A percentile compares a stretch with the other conserved stretches of the same genome.
These are phyloP conservation scores for Candida berthetii DNA, from an alignment of 805 yeast species.

Conservation along the genomic window DNA sequence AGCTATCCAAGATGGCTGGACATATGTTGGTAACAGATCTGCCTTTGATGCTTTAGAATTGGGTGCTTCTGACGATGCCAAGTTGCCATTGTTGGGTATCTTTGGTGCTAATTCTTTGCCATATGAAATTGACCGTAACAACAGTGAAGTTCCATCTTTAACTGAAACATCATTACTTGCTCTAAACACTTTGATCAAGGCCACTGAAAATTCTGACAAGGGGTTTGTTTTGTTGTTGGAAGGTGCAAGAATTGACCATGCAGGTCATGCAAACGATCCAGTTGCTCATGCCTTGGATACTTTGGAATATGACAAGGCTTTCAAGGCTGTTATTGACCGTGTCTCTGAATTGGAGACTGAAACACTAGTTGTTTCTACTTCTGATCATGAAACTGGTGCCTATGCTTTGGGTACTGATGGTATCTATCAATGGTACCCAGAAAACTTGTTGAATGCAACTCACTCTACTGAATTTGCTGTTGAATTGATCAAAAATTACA, in stretches of 20 bases:
- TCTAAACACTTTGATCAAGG: conserved; percentile 56
- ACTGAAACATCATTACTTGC: conserved; percentile 75
- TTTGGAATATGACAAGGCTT: conserved; percentile 76
- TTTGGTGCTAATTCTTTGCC: conserved; percentile 73
- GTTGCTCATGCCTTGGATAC: conserved; percentile 91
- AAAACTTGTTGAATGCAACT: conserved; percentile 54
- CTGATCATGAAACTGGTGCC: conserved; percentile 96
- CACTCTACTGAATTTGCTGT: conserved; percentile 73
- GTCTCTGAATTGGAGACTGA: conserved; percentile 66
- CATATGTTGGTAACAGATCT: conserved; percentile 51
- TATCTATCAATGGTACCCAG: conserved; percentile 83
- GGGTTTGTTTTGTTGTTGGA: conserved; percentile 85
- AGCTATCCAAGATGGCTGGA: conserved; percentile 58
- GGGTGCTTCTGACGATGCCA: conserved; percentile 46
- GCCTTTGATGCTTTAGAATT: conserved; percentile 47
- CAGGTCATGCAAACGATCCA: conserved; percentile 90
- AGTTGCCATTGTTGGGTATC: conserved; percentile 70
- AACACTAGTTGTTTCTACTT: conserved; percentile 72
- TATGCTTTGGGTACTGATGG: conserved; percentile 75
- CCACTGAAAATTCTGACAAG: conserved; percentile 65
- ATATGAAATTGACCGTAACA: conserved; percentile 70
- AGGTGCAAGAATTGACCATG: conserved; percentile 92
- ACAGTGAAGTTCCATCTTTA: conserved; percentile 59
- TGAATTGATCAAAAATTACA: conserved; percentile 30
- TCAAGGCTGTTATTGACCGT: conserved; percentile 64